Evolutionary conservation across 441 rosid species (phyloP), one percentile per base, ranked within the genome.

Genomic region (Breynia disticha): DNA sequence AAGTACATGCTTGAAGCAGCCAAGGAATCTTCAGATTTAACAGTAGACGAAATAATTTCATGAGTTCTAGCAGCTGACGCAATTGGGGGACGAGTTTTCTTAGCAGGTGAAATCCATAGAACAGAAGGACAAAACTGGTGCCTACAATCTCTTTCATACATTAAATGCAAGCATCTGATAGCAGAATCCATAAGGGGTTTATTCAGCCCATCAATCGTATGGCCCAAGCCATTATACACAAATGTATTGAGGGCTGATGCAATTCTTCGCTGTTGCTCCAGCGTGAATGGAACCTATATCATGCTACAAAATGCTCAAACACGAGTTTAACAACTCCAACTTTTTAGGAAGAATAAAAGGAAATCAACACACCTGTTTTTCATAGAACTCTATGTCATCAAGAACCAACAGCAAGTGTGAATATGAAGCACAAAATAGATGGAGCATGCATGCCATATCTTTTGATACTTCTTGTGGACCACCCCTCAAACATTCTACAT

Each of bases 331-430:
- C 49, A 53, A 53, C 63, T 44, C 52, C 17, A 61, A 56, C 70
- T 48, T 49, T 41, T 60, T 41, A 65, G 41, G 17, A 16, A 21
- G 16, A 16, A 20, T 12, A 17, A 28, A 32, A 37, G 24, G 46
- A 48, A 54, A 63, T 21, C 45, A 49, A 46, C 24, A 54, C 80
- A 85, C 99, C 97, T 94, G 99, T 67, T 81, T 90, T 70, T 94
- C 96, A 62, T 90, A 94, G 76, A 89, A 94, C 69, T 94, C 96
- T 64, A 89, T 79, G 87, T 94, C 99, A 80, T 94, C 99, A 70
- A 94, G 99, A 68, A 94, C 89, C 66, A 94, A 75, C 37, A 94
- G 86, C 71, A 94, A 68, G 72, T 94, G 99, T 5, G 96, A 83
- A 69, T 94, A 94, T 64, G 85, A 65, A 20, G 95, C 90, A 75